A percentile compares a stretch with the other conserved stretches of the same genome.
Evolutionary conservation across 2,329 filamentous ascomycete genomes (phyloP).

Genomic region (Aotearoamyces nothofagi): DNA sequence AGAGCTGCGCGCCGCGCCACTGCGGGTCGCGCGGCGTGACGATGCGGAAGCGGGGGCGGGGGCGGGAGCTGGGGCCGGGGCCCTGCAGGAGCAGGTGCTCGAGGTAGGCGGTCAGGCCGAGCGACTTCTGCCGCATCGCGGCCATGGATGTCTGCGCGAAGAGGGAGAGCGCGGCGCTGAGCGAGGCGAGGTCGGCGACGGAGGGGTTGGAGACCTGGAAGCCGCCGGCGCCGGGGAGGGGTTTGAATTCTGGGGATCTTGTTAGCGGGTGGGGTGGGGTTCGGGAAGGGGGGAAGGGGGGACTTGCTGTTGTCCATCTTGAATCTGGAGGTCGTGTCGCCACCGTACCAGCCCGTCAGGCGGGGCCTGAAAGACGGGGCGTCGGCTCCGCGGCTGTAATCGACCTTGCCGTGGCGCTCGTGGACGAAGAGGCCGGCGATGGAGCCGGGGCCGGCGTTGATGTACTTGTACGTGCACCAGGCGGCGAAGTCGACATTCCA

Average conservation of each 20-base stretch:
- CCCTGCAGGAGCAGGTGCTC: slow-evolving; percentile 44
- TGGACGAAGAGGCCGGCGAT: slow-evolving; percentile 76
- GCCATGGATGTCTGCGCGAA: slow-evolving; percentile 59
- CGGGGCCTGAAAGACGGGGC: slow-evolving; percentile 42
- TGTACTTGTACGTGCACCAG: slow-evolving; percentile 93
- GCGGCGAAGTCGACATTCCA: slow-evolving; percentile 87
- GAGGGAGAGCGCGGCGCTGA: slow-evolving; percentile 12
- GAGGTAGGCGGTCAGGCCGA: slow-evolving; percentile 62
- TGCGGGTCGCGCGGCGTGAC: slow-evolving; percentile 18
- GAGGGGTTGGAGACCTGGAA: slow-evolving; percentile 10
- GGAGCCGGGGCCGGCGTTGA: slow-evolving; percentile 71
- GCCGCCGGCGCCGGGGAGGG: slow-evolving; percentile 14
- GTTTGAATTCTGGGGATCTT: slow-evolving; percentile 6
- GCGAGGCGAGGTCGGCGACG: slow-evolving; percentile 7
- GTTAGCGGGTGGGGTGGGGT: background rate
- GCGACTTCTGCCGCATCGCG: slow-evolving; percentile 52
- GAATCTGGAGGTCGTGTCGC: slow-evolving; percentile 62
- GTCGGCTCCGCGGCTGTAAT: slow-evolving; percentile 23
- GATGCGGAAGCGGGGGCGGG: slow-evolving; percentile 27
- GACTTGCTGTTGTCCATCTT: too few species aligned
- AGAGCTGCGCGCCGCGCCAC: slow-evolving; percentile 41
- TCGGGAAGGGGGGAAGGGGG: too few species aligned
- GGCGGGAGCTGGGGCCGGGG: too few species aligned
- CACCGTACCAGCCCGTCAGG: slow-evolving; percentile 77
- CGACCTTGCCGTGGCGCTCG: slow-evolving; percentile 49